Conservation (phyloP, 1,284 basidiomycete species). For the Pyrrhoderma lamaoense region DNA sequence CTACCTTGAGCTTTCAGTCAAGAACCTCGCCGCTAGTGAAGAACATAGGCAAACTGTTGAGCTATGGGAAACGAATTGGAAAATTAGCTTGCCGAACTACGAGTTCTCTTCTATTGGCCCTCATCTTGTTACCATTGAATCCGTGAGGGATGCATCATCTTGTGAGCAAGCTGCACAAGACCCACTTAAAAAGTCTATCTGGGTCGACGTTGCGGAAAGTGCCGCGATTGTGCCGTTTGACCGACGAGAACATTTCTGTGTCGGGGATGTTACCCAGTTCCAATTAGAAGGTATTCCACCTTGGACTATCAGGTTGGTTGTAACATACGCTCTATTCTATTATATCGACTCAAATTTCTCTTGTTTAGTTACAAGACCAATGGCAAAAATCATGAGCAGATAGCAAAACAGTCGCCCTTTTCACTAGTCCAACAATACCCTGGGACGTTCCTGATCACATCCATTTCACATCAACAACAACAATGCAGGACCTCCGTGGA, state of each 20-base stretch:
- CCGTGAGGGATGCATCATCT: constrained; percentile 67
- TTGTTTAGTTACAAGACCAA: constrained; percentile 70
- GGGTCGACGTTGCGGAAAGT: constrained; percentile 89
- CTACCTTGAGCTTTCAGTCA: constrained; percentile 67
- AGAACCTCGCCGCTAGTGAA: constrained; percentile 63
- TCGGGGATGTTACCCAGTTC: constrained; percentile 88
- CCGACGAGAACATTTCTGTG: constrained; percentile 76
- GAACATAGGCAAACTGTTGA: constrained; percentile 52
- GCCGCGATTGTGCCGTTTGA: constrained; percentile 87
- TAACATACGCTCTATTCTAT: constrained; percentile 5
- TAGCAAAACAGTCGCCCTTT: constrained; percentile 75
- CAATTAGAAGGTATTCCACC: constrained; percentile 93
- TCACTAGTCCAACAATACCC: constrained; percentile 73
- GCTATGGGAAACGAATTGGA: constrained; percentile 62
- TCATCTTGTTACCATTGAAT: constrained; percentile 72
- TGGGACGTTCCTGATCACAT: constrained; percentile 77
- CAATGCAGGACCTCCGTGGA: constrained; percentile 77
- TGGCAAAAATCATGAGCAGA: constrained; percentile 66
- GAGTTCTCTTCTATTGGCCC: constrained; percentile 72
- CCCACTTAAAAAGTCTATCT: constrained; percentile 55
- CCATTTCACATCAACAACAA: constrained; percentile 87
- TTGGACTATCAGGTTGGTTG: constrained; percentile 79
- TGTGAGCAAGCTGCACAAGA: constrained; percentile 72
- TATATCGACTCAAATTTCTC: constrained; percentile 9
- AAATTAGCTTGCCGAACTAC: constrained; percentile 66